A percentile compares a stretch with the other conserved stretches of the same genome.
phyloP scores from a whole-genome alignment of 2,329 filamentous ascomycete species.

The Nannizzia gypsea region DNA sequence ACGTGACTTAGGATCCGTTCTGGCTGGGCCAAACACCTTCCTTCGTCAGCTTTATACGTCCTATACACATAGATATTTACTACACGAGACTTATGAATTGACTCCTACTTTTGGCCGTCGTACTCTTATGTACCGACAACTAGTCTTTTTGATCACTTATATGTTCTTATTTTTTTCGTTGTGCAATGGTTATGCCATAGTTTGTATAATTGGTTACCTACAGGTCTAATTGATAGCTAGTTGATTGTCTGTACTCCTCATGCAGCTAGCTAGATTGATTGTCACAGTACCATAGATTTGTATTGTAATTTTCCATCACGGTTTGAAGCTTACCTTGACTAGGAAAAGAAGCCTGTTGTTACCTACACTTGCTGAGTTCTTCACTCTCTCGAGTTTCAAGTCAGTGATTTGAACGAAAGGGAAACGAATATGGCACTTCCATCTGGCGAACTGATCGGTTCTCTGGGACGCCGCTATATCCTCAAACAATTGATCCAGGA shows the following conservation, averaged over 20 bases:
- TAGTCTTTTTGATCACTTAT: too few species aligned
- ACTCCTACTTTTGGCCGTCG: neutral
- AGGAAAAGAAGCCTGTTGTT: too few species aligned
- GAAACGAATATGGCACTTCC: neutral
- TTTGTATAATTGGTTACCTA: too few species aligned
- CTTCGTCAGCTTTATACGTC: neutral
- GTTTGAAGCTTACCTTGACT: too few species aligned
- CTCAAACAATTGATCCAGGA: constrained; percentile 26
- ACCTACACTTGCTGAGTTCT: neutral
- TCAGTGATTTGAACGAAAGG: neutral
- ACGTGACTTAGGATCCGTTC: neutral
- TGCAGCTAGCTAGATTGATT: too few species aligned
- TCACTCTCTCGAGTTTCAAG: neutral
- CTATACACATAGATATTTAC: neutral
- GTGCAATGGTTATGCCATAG: too few species aligned
- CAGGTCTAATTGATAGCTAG: too few species aligned
- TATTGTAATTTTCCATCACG: too few species aligned
- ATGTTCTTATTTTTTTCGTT: too few species aligned
- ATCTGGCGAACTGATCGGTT: constrained; percentile 16
- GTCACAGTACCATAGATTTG: too few species aligned
- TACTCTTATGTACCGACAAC: too few species aligned
- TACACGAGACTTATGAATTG: neutral
- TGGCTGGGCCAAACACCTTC: neutral
- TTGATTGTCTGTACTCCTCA: too few species aligned
- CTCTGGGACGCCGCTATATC: constrained; percentile 20